Evolutionary conservation across 352 stramenopile genomes (phyloP).

Genomic region (Blastocystis sp.): DNA sequence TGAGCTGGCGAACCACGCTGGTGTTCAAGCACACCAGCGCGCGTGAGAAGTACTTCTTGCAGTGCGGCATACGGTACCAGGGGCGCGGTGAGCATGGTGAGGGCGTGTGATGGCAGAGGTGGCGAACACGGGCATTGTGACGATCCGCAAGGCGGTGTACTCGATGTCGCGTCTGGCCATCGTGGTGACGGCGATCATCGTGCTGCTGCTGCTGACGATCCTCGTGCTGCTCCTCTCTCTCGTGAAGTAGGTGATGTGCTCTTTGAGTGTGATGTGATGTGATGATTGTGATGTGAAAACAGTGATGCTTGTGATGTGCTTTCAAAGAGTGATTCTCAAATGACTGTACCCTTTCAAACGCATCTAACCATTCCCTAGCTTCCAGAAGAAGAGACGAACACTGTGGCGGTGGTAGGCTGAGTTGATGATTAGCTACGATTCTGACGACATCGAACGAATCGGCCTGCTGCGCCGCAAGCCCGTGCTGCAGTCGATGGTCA

Average conservation of each 20-base stretch:
- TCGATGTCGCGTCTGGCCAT: neutral
- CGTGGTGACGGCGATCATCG: constrained; percentile 1
- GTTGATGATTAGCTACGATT: constrained; percentile 38
- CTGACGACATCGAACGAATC: constrained; percentile 55
- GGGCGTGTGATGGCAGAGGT: neutral
- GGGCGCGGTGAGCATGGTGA: neutral
- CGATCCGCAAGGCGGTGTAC: constrained; percentile 11
- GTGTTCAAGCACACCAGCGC: neutral
- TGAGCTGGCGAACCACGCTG: neutral
- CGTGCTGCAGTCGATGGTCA: neutral
- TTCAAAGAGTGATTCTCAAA: no score
- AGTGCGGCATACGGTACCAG: constrained; percentile 22
- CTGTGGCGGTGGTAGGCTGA: neutral
- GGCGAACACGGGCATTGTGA: constrained; percentile 16
- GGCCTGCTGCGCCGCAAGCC: constrained; percentile 21
- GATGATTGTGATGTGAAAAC: no score
- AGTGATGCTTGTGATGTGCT: no score
- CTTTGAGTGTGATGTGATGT: neutral
- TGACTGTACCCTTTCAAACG: no score
- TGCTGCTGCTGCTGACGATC: constrained; percentile 25
- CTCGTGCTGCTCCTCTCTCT: constrained; percentile 28
- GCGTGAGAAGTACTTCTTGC: constrained; percentile 29
- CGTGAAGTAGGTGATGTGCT: neutral
- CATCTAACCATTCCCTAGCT: neutral
- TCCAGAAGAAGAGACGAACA: constrained; percentile 23